These are phyloP conservation scores for Zizania palustris DNA, from an alignment of 202 grass and related monocot genomes.

Conservation along the genomic window DNA sequence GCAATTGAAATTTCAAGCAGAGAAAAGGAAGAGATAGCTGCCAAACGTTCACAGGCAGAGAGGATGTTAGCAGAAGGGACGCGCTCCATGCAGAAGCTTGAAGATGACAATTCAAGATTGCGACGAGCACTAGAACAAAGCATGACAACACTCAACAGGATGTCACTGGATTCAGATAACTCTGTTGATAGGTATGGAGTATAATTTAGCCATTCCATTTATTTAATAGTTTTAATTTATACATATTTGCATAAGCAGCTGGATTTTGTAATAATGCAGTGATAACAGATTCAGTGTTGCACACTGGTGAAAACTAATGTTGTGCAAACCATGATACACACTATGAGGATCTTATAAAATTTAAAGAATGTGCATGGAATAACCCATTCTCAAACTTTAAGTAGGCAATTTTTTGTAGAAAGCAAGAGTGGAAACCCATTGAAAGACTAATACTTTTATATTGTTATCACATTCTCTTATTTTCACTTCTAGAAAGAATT, in stretches of 20 bases:
- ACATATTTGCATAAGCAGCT: constrained; percentile 6
- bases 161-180: constrained; percentile 99
- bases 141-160: constrained; percentile 89
- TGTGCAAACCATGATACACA: neutral
- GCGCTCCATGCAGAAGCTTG: constrained; percentile 83
- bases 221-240: constrained; percentile 29
- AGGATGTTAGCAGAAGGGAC: constrained; percentile 78
- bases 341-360: constrained; percentile 9
- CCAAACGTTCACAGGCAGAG: constrained; percentile 76
- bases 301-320: constrained; percentile 2
- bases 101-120: constrained; percentile 97
- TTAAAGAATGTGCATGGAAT: neutral
- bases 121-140: constrained; percentile 83
- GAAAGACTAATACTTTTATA: neutral
- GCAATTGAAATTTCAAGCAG: constrained; percentile 67
- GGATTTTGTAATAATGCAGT: constrained; percentile 15
- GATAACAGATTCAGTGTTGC: constrained; percentile 3
- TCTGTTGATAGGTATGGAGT: constrained; percentile 76
- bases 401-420: neutral
- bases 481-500: constrained; percentile 5
- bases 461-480: neutral
- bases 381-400: neutral
- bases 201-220: constrained; percentile 10
- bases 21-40: constrained; percentile 67
- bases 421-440: neutral